These are phyloP conservation scores for Kwoniella shivajii DNA, from an alignment of 1,284 basidiomycete genomes.

Conservation along the genomic window DNA sequence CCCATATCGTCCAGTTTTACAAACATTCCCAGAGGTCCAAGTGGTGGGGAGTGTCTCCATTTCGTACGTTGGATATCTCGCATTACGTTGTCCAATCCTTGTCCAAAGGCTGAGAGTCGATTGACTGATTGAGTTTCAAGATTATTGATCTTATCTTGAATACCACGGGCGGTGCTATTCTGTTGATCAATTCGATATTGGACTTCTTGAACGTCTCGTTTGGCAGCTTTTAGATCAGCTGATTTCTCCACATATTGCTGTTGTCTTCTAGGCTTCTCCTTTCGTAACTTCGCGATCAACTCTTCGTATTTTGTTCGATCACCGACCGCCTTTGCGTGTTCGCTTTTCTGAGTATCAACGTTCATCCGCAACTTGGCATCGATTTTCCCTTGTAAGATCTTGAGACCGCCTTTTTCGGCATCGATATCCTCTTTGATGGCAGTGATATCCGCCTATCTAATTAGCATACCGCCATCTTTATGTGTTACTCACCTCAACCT, in stretches of 20 bases:
- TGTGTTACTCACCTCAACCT: slow-evolving; percentile 2
- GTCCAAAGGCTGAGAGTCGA: slow-evolving; percentile 59
- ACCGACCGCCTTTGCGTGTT: slow-evolving; percentile 2
- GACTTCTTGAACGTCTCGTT: slow-evolving; percentile 4
- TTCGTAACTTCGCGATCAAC: slow-evolving; percentile 5
- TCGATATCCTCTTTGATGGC: slow-evolving; percentile 11
- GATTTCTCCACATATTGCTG: slow-evolving; percentile 6
- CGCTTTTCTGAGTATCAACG: slow-evolving; percentile 7
- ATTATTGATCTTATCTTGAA: slow-evolving; percentile 21
- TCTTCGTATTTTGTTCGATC: slow-evolving; percentile 15
- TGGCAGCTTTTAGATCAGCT: slow-evolving; percentile 2
- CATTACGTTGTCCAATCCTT: slow-evolving; percentile 50
- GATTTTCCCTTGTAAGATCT: slow-evolving; percentile 15
- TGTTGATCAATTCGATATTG: slow-evolving; percentile 5
- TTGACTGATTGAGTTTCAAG: slow-evolving; percentile 49
- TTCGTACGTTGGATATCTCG: slow-evolving; percentile 61
- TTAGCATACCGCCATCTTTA: background rate
- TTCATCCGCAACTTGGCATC: slow-evolving; percentile 14
- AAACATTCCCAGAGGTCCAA: slow-evolving; percentile 83
- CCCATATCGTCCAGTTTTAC: slow-evolving; percentile 71
- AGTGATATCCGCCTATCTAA: slow-evolving; percentile 1
- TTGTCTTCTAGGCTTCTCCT: slow-evolving; percentile 12
- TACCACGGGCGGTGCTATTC: background rate
- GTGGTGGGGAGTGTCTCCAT: slow-evolving; percentile 72
- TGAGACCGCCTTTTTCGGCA: slow-evolving; percentile 7